Evolutionary conservation across 2,329 filamentous ascomycete species (phyloP).

Genomic region (Penicillium sp.): DNA sequence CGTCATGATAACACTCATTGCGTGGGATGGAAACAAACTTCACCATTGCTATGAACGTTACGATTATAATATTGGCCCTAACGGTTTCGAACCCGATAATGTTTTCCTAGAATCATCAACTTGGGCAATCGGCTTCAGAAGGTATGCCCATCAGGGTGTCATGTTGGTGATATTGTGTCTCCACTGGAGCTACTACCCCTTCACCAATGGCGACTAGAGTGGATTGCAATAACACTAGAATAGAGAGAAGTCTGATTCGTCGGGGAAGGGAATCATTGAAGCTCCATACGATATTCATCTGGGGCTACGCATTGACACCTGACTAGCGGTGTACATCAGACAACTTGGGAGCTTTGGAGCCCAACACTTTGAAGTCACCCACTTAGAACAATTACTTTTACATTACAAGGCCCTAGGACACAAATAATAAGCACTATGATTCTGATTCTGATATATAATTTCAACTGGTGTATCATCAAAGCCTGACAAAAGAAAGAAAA

Average conservation of each 20-base stretch:
- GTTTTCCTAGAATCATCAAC: too few species aligned
- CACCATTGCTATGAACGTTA: too few species aligned
- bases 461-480: slow-evolving; percentile 14
- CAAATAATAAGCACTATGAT: slow-evolving; percentile 6
- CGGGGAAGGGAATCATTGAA: background rate
- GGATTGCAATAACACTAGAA: background rate
- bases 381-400: background rate
- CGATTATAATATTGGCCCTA: too few species aligned
- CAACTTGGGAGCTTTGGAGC: background rate
- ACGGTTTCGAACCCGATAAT: too few species aligned
- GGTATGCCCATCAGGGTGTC: too few species aligned
- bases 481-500: slow-evolving; percentile 5
- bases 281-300: background rate
- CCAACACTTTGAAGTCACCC: background rate
- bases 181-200: background rate
- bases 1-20: too few species aligned
- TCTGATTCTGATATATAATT: slow-evolving; percentile 15
- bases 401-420: background rate
- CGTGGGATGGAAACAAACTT: too few species aligned
- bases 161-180: too few species aligned
- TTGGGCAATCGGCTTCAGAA: too few species aligned
- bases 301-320: background rate
- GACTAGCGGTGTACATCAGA: slow-evolving; percentile 1
- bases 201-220: too few species aligned
- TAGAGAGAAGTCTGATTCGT: background rate